phyloP scores from a whole-genome alignment of 108 stramenopile genomes.

The Fistulifera solaris region DNA sequence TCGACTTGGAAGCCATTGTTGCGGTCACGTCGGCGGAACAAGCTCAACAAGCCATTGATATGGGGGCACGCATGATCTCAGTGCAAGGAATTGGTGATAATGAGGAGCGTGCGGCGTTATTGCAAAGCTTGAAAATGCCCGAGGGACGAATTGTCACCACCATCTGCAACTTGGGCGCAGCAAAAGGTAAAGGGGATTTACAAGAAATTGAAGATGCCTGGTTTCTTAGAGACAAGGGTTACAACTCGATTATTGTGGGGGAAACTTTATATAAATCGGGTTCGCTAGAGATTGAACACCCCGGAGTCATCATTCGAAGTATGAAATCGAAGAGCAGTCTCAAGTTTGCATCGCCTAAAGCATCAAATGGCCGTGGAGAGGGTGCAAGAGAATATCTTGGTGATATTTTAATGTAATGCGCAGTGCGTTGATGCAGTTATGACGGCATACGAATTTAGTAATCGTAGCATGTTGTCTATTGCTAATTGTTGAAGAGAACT shows the following conservation, averaged over 20 bases:
- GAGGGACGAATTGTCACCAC: slow-evolving; percentile 42
- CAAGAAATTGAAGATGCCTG: slow-evolving; percentile 87
- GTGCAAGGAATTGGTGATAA: slow-evolving; percentile 28
- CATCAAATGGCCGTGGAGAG: slow-evolving; percentile 75
- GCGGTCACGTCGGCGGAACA: slow-evolving; percentile 50
- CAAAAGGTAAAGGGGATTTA: slow-evolving; percentile 54
- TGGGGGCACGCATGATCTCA: slow-evolving; percentile 46
- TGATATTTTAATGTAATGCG: slow-evolving; percentile 88
- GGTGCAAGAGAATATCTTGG: slow-evolving; percentile 86
- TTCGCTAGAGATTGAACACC: slow-evolving; percentile 63
- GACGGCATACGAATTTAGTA: too few species aligned
- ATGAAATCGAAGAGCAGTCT: slow-evolving; percentile 77
- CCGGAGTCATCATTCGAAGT: slow-evolving; percentile 70
- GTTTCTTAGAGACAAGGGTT: slow-evolving; percentile 74
- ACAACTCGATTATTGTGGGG: slow-evolving; percentile 71
- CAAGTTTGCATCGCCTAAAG: slow-evolving; percentile 75
- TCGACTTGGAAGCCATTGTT: slow-evolving; percentile 55
- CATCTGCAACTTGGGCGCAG: slow-evolving; percentile 58
- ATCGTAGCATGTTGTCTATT: too few species aligned
- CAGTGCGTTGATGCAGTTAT: too few species aligned
- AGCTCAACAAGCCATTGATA: slow-evolving; percentile 58
- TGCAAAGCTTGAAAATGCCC: slow-evolving; percentile 32
- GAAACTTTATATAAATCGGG: slow-evolving; percentile 83
- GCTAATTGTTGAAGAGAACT: too few species aligned
- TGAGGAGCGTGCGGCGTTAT: slow-evolving; percentile 34